A percentile compares a stretch with the other conserved stretches of the same genome.
phyloP scores from a whole-genome alignment of 148 eudicot genomes.

The Rhododendron mucronatum region DNA sequence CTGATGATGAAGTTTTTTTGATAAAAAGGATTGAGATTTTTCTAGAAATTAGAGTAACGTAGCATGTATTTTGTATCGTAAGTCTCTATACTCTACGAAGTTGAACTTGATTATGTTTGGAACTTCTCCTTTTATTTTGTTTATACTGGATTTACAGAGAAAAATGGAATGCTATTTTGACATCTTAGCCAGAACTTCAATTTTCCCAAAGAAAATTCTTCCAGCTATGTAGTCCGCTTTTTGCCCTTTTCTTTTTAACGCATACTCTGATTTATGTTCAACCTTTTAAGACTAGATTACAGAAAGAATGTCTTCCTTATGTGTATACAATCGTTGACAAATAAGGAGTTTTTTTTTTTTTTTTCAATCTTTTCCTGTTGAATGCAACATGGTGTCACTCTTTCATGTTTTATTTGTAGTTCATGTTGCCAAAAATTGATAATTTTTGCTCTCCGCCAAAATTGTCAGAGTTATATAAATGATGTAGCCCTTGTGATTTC shows the following conservation, averaged over 20 bases:
- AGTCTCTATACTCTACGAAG: neutral
- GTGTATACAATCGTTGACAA: neutral
- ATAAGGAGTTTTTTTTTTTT: neutral
- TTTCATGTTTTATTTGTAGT: neutral
- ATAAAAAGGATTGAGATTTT: neutral
- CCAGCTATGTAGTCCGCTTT: neutral
- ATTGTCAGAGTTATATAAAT: too few species aligned
- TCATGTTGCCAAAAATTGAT: neutral
- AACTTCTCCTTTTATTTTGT: neutral
- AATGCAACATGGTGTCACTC: neutral
- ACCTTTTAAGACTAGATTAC: neutral
- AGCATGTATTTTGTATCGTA: neutral
- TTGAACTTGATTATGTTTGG: neutral
- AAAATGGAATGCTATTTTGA: neutral
- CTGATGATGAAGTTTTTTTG: neutral
- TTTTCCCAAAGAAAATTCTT: neutral
- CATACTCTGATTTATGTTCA: neutral
- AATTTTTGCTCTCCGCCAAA: neutral
- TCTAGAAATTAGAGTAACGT: neutral
- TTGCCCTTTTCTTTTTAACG: neutral
- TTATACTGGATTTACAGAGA: neutral
- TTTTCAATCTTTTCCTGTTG: neutral
- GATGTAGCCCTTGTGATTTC: neutral
- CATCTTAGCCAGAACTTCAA: neutral
- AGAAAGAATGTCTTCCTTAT: neutral